Base-by-base conservation (phyloP, 257 asterid species). In the Solanum dulcamara region DNA sequence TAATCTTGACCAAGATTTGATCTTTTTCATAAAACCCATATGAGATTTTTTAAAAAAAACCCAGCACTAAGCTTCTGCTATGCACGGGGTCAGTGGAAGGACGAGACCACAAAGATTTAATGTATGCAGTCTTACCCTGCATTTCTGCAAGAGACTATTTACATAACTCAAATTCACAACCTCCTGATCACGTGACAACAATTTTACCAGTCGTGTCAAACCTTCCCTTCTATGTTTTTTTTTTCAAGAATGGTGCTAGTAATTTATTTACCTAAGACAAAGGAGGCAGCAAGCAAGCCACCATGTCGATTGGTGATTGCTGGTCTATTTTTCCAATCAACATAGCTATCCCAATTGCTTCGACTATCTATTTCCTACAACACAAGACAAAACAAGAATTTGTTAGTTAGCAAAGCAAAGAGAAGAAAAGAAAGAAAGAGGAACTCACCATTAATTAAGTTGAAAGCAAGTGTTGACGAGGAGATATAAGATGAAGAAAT, bases 281-380 rank as follows among this genome's bases (percentile, higher is more conserved):
- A 96, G 80, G 96, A 92, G 62, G 98, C 95, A 57, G 98, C 98
- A 35, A 89, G 57, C 95, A 96, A 92, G 91, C 98, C 99, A 22
- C 98, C 99, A 88, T 94, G 99, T 20, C 86, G 86, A 90, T 81
- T 88, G 89, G 88, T 87, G 13, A 88, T 12, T 15, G 98, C 96
- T 20, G 96, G 92, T 81, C 35, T 93, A 26, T 95, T 94, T 72
- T 91, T 93, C 96, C 98, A 96, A 84, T 93, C 91, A 4, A 91
- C 98, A 89, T 94, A 96, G 8, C 97, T 98, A 77, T 93, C 93
- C 98, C 97, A 96, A 35, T 87, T 87, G 17, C 81, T 35, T 89
- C 92, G 83, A 46, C 59, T 96, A 77, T 88, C 84, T 59, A 83
- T 62, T 87, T 95, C 99, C 97, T 95, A 81, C 68, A 53, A 71